These are phyloP conservation scores for Botryosphaeria agaves DNA, from an alignment of 2,329 filamentous ascomycete genomes.

Conservation along the genomic window DNA sequence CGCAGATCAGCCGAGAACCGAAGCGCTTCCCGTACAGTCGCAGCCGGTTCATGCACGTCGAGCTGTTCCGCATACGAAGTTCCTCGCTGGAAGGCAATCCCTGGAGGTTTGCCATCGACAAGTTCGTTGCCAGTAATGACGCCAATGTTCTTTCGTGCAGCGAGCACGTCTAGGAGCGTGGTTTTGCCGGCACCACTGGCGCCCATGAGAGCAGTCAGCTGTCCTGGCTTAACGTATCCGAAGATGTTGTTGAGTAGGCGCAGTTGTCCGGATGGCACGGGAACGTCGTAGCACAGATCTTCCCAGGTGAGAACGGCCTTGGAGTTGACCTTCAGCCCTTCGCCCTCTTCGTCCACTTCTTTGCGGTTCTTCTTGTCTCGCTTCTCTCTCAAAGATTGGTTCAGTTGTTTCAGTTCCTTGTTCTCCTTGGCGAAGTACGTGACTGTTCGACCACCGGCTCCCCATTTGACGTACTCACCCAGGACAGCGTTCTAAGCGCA, in stretches of 20 bases:
- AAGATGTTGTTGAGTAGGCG: slow-evolving; percentile 27
- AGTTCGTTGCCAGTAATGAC: slow-evolving; percentile 45
- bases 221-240: slow-evolving; percentile 32
- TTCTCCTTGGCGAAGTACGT: slow-evolving; percentile 60
- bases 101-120: slow-evolving; percentile 39
- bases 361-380: slow-evolving; percentile 33
- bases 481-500: slow-evolving; percentile 64
- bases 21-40: slow-evolving; percentile 47
- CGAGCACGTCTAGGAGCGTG: slow-evolving; percentile 63
- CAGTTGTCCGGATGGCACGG: slow-evolving; percentile 26
- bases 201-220: slow-evolving; percentile 33
- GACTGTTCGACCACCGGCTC: slow-evolving; percentile 63
- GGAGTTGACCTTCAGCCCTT: slow-evolving; percentile 33
- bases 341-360: slow-evolving; percentile 21
- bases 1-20: slow-evolving; percentile 48
- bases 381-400: slow-evolving; percentile 43
- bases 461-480: slow-evolving; percentile 62
- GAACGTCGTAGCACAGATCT: slow-evolving; percentile 31
- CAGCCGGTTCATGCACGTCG: slow-evolving; percentile 44
- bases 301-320: slow-evolving; percentile 40
- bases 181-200: slow-evolving; percentile 65
- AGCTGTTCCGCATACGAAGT: slow-evolving; percentile 50
- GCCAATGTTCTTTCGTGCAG: slow-evolving; percentile 45
- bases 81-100: slow-evolving; percentile 43
- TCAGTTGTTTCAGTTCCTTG: slow-evolving; percentile 47